Base-by-base conservation (phyloP, 768 basidiomycete species). In the Phaffia australis region DNA sequence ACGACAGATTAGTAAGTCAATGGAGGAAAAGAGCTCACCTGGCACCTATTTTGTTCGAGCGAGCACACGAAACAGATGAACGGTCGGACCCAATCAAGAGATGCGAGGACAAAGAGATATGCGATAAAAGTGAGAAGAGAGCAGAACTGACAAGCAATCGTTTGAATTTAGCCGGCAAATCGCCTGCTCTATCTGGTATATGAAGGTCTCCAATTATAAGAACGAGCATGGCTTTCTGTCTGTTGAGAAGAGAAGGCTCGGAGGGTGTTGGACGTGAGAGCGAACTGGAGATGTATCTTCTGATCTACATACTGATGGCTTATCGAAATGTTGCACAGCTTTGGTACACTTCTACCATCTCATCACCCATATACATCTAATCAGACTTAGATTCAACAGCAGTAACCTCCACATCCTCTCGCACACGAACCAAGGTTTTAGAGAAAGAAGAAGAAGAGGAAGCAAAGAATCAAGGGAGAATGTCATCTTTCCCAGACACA, bases 131-230 rank as follows among this genome's bases (percentile, higher is more conserved):
- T n/a, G 27, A 29, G 7, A 32, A 30, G 56, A 6, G 46, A 16
- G 30, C 15, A 7, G 63, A 3, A 73, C 78, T 25, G 46, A 84
- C 83, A 3, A 99, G 81, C 1, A 98, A 85, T 74, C 97, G 95
- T 80, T 94, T 93, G 79, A 99, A 99, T 78, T 97, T 97, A 18
- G 84, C 80, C 0, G 95, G 93, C 11, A 99, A 83, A 74, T 95
- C 95, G 75, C 62, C 56, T 7, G 56, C 62, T 11, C 79, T 80
- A 75, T 89, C 87, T 1, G 95, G 95, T 74, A 97, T 98, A 76
- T 97, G 93, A 25, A 98, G 83, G 80, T 99, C 95, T 60, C 94
- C 94, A 70, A 98, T 90, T 73, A 95, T 84, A 65, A 98, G 87
- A 51, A 99, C 94, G 70, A 98, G 87, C 59, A 67, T 60, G 35